Evolutionary conservation across 2,329 filamentous ascomycete genomes (phyloP).

Genomic region (Verticillium nonalfalfae): DNA sequence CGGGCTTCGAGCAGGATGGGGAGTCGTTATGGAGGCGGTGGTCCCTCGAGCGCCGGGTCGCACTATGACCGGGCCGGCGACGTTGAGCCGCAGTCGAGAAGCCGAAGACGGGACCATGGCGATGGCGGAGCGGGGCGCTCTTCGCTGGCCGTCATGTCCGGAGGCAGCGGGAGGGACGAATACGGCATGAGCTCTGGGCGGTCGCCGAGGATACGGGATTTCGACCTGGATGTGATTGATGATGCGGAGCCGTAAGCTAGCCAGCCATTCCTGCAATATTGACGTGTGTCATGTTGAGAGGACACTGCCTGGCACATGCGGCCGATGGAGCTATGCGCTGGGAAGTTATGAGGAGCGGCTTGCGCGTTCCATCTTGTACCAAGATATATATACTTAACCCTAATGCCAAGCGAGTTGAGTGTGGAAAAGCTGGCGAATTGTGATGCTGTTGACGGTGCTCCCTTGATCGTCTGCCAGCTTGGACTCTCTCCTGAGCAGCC

Average conservation of each 20-base stretch:
- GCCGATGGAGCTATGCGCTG: background rate
- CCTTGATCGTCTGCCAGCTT: no score
- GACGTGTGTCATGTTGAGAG: background rate
- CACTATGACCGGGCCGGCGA: background rate
- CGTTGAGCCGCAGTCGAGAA: background rate
- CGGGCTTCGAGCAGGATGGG: constrained; percentile 17
- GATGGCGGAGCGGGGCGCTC: background rate
- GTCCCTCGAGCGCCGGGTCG: background rate
- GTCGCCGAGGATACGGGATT: constrained; percentile 25
- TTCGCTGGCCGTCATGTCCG: background rate
- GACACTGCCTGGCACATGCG: background rate
- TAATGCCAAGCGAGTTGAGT: no score
- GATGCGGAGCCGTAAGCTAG: constrained; percentile 17
- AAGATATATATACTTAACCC: no score
- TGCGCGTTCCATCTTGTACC: no score
- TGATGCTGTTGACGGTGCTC: no score
- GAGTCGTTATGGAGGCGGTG: constrained; percentile 3
- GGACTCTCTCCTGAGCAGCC: no score
- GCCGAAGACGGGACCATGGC: constrained; percentile 6
- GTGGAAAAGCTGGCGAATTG: no score
- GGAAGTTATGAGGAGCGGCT: no score
- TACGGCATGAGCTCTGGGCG: background rate
- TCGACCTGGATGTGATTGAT: constrained; percentile 28
- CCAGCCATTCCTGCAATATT: background rate
- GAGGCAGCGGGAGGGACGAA: background rate